Evolutionary conservation across 768 basidiomycete species (phyloP), one percentile per base, ranked within the genome.

Genomic region (Mycena crocata): DNA sequence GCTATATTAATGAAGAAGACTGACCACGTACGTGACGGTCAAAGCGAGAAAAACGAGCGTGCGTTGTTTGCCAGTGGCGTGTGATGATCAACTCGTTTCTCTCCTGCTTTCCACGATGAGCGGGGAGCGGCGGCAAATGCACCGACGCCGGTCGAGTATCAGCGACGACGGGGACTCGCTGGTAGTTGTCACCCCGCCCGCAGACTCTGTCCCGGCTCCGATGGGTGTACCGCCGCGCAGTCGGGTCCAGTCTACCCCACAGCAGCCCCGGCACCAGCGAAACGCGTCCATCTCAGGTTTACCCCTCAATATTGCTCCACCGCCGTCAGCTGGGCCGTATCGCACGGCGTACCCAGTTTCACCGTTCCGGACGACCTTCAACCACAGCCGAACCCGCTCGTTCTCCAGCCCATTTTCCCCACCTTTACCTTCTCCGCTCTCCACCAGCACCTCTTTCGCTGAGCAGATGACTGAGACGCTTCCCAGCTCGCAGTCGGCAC

Each of bases 391-490:
- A 32, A 83, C 82, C 13, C 81, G 84, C 19, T 86, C 87, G 5
- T 80, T 86, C 49, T 87, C 88, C 8, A 79, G 84, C 4, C 82
- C 85, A 3, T 86, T 85, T 71, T 79, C 83, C 4, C 86, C 86
- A 2, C 73, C 81, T 30, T 77, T 81, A 4, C 86, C 84, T 5
- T 88, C 88, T 1, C 87, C 87, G 6, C 81, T 89, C 17, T 79
- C 85, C 13, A 70, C 82, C 21, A 78, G 80, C 32, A 80, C 80
- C 62, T 76, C 81, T 39, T 67, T 75, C 32, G 71, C 73, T n/a
- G 74, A 75, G 54, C 67, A 70, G 54, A 70, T 73, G 12, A 32
- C 37, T 4, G 31, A 64, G 42, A 64, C 75, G 0, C 54, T 78
- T 57, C 32, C 82, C 60, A 61, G 74, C 65, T 40, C 60, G 42